These are phyloP conservation scores for Zymoseptoria brevis DNA, from an alignment of 2,329 filamentous ascomycete species.

Conservation along the genomic window DNA sequence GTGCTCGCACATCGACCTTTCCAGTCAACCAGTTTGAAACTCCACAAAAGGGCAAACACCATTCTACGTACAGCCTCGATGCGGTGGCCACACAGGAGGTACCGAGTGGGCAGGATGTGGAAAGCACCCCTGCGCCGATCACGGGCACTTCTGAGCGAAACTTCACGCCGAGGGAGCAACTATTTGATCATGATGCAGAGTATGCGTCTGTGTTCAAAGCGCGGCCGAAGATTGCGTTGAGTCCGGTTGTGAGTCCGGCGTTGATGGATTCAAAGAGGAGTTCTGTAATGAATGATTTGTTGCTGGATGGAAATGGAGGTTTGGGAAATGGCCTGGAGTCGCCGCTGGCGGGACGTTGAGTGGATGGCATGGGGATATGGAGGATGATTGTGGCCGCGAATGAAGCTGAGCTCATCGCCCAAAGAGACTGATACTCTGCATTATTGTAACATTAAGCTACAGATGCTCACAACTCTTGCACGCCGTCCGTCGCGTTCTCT, in stretches of 20 bases:
- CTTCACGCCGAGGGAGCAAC: constrained; percentile 54
- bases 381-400: not conserved
- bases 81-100: not conserved
- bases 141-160: constrained; percentile 20
- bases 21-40: constrained; percentile 52
- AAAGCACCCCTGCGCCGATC: not conserved
- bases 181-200: constrained; percentile 64
- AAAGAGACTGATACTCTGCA: not conserved
- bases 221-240: constrained; percentile 69
- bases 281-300: not conserved
- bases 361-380: not conserved
- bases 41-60: constrained; percentile 30
- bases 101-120: not conserved
- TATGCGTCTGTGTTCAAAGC: constrained; percentile 80
- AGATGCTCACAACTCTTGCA: not conserved
- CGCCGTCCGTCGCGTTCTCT: not conserved
- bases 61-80: constrained; percentile 11
- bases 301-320: not conserved
- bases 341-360: not conserved
- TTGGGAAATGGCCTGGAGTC: not conserved
- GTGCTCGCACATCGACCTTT: constrained; percentile 32
- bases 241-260: constrained; percentile 43
- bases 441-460: not conserved
- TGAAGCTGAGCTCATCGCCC: too few species aligned
- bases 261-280: not conserved